Evolutionary conservation across 768 basidiomycete species (phyloP).

Genomic region (Mycena metata): DNA sequence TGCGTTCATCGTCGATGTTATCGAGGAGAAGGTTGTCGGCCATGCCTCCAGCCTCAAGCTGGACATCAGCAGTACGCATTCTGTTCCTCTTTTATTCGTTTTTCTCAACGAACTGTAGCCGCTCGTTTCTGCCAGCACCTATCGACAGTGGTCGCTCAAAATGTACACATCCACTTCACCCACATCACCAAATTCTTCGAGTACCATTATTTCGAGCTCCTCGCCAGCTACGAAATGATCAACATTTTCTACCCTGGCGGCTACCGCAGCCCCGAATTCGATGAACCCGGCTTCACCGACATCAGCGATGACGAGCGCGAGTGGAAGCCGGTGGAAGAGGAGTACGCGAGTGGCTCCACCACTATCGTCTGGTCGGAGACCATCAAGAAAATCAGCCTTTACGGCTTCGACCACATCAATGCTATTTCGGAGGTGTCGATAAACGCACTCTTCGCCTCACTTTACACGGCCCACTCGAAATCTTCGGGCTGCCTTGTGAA

Average conservation of each 20-base stretch:
- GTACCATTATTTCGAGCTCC: not conserved
- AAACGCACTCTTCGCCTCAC: too few relatives aligned
- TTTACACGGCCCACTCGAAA: too few relatives aligned
- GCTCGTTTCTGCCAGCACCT: slow-evolving; percentile 32
- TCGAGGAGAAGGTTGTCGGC: slow-evolving; percentile 29
- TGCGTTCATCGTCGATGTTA: slow-evolving; percentile 36
- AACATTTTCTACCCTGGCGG: slow-evolving; percentile 9
- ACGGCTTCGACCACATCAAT: too few relatives aligned
- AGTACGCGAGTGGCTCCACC: not conserved
- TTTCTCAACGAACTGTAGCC: slow-evolving; percentile 9
- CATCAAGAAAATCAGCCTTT: too few relatives aligned
- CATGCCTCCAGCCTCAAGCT: slow-evolving; percentile 25
- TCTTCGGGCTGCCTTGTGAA: too few relatives aligned
- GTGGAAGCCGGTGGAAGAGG: not conserved
- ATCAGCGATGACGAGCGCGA: slow-evolving; percentile 6
- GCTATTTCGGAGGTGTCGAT: too few relatives aligned
- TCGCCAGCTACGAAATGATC: not conserved
- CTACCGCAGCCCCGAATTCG: not conserved
- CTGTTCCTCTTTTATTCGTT: not conserved
- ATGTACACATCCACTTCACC: slow-evolving; percentile 7
- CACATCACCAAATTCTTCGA: slow-evolving; percentile 1
- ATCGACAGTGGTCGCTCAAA: not conserved
- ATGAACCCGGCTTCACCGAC: not conserved
- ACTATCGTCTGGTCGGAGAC: too few relatives aligned
- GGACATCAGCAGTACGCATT: slow-evolving; percentile 33